Percentiles rank a stretch among this genome's conserved stretches.
Evolutionary conservation across 371 early-diverging fungal genomes (phyloP).

Genomic region (Funneliformis caledonium): DNA sequence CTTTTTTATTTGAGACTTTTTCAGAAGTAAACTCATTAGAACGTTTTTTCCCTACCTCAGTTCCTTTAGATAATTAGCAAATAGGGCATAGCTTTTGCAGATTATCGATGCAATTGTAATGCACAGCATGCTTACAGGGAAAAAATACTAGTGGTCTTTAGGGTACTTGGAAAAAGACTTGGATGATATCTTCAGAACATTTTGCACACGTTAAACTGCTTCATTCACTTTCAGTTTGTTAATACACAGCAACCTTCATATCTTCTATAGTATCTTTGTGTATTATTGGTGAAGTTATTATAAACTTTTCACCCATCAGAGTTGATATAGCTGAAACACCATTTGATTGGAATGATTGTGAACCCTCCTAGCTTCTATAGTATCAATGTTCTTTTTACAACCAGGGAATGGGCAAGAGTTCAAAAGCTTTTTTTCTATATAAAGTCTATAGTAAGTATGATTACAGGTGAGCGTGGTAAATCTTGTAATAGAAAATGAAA

Average conservation of each 20-base stretch:
- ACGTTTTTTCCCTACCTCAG: no score
- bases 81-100: not conserved
- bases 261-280: not conserved
- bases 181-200: not conserved
- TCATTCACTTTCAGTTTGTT: not conserved
- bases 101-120: no score
- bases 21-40: no score
- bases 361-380: not conserved
- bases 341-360: no score
- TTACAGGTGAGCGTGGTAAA: not conserved
- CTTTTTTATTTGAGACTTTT: no score
- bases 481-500: not conserved
- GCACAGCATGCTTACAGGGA: no score
- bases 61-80: no score
- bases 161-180: not conserved
- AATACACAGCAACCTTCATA: not conserved
- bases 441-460: not conserved
- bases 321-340: not conserved
- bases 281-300: no score
- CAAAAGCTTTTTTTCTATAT: not conserved
- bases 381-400: not conserved
- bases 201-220: not conserved
- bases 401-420: not conserved
- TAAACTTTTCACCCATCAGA: no score
- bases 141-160: no score